Base-by-base conservation (phyloP, 1,284 basidiomycete species). In the Microbotryum violaceum region DNA sequence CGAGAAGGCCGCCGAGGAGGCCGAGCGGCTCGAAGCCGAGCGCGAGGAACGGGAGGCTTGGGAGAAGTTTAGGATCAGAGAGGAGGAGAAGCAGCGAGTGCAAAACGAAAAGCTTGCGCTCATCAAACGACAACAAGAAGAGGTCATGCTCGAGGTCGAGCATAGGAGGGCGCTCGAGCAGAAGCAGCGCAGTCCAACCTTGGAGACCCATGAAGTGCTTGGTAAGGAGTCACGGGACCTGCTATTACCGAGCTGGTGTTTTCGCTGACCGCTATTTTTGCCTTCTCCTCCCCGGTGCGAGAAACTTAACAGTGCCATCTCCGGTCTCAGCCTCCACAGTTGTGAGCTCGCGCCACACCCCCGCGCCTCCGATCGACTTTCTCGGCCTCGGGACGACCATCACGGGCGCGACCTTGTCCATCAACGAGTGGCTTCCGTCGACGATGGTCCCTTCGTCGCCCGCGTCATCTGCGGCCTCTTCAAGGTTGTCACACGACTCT, bases 1-100 rank as follows among this genome's bases (percentile, higher is more conserved):
- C 48, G 14, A 58, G 6, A 61, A 69, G n/a, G 60, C 37, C n/a
- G 49, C 42, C 23, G 67, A 69, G 52, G 58, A 55, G 14, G 31
- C 33, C 29, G 67, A 64, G 61, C 16, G 53, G n/a, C 63, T 64
- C 51, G 49, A 51, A 33, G n/a, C 18, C 3, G 62, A 64, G 12
- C 27, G 48, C 33, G 23, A 48, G n/a, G 59, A 37, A 37, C 16
- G 31, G 14, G 59, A 58, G 33, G 56, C 25, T 18, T 33, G 25
- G 51, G 31, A 42, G 16, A 42, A 14, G 16, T 42, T 42, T 3
- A 42, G 37, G 16, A 42, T 42, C 3, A 42, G 37, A 42, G 37
- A 47, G 2, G 61, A 61, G 42, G 57, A 54, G 27, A 45, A 25
- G 21, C 33, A 61, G 21, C 23, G n/a, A 27, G 7, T 47, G 23